Evolutionary conservation across 2,329 filamentous ascomycete species (phyloP).

Genomic region (Aspergillus fumigatus): DNA sequence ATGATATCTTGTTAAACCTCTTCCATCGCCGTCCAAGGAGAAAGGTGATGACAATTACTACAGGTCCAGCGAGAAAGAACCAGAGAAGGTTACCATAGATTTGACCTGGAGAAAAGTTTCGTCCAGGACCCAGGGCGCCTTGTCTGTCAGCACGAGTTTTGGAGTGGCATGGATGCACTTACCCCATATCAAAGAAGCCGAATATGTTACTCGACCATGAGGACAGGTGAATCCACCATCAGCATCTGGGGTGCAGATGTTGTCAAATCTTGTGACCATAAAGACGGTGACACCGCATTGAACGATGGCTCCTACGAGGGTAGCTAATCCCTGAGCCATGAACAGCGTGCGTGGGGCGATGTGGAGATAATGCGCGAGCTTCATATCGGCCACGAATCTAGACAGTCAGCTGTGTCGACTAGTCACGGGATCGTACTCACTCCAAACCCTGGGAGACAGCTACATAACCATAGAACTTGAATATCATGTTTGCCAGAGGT

Average conservation of each 20-base stretch:
- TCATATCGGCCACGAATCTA: constrained; percentile 63
- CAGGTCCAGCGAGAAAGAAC: constrained; percentile 66
- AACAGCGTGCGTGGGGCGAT: constrained; percentile 49
- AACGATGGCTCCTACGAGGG: constrained; percentile 46
- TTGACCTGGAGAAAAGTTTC: constrained; percentile 60
- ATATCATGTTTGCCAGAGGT: constrained; percentile 54
- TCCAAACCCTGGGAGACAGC: constrained; percentile 60
- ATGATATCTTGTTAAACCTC: constrained; percentile 61
- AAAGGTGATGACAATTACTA: constrained; percentile 58
- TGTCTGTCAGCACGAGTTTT: not conserved
- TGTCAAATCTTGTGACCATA: constrained; percentile 44
- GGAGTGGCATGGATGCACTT: constrained; percentile 1
- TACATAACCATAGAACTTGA: constrained; percentile 68
- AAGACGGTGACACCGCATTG: constrained; percentile 49
- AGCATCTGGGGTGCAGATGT: constrained; percentile 51
- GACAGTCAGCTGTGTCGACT: not conserved
- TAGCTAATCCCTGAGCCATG: constrained; percentile 48
- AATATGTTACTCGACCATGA: constrained; percentile 58
- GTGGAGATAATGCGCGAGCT: constrained; percentile 51
- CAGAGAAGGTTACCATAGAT: constrained; percentile 62
- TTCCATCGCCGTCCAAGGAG: constrained; percentile 56
- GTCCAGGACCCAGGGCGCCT: constrained; percentile 60
- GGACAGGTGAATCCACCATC: constrained; percentile 59
- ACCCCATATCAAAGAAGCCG: constrained; percentile 67
- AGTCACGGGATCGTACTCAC: constrained; percentile 16